phyloP scores from a whole-genome alignment of 805 yeast genomes.

The Zygosaccharomyces kombuchaensis region DNA sequence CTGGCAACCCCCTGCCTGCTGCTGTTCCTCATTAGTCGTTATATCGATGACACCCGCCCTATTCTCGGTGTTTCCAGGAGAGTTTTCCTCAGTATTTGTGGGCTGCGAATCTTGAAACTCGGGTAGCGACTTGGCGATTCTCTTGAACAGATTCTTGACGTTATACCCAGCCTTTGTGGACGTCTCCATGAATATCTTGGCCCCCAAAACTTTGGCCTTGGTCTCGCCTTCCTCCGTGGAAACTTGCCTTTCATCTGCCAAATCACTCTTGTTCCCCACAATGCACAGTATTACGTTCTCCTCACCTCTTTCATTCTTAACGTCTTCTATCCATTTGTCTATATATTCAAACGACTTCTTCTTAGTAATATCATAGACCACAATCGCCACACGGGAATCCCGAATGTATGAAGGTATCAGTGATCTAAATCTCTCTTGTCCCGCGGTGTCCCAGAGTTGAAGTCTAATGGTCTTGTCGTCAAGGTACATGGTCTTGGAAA shows the following conservation, averaged over 20 bases:
- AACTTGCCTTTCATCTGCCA: conserved; percentile 75
- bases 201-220: conserved; percentile 65
- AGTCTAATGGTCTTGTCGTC: conserved; percentile 93
- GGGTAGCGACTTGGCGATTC: conserved; percentile 86
- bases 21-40: conserved; percentile 36
- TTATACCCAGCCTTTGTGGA: conserved; percentile 94
- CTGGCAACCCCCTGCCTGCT: conserved; percentile 39
- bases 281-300: conserved; percentile 81
- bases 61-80: conserved; percentile 10
- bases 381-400: conserved; percentile 95
- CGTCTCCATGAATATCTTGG: conserved; percentile 83
- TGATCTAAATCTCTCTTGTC: conserved; percentile 93
- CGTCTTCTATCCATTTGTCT: conserved; percentile 91
- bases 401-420: conserved; percentile 93
- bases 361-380: conserved; percentile 89
- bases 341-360: conserved; percentile 79
- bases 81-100: conserved; percentile 32
- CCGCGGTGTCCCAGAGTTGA: conserved; percentile 97
- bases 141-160: conserved; percentile 83
- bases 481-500: conserved; percentile 89
- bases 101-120: conserved; percentile 55
- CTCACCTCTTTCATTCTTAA: conserved; percentile 83
- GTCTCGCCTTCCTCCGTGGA: conserved; percentile 79
- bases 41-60: conserved; percentile 44
- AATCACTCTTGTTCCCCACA: conserved; percentile 89